Evolutionary conservation across 1,139 yeast genomes (phyloP).

Genomic region (Suhomyces bokatorum): DNA sequence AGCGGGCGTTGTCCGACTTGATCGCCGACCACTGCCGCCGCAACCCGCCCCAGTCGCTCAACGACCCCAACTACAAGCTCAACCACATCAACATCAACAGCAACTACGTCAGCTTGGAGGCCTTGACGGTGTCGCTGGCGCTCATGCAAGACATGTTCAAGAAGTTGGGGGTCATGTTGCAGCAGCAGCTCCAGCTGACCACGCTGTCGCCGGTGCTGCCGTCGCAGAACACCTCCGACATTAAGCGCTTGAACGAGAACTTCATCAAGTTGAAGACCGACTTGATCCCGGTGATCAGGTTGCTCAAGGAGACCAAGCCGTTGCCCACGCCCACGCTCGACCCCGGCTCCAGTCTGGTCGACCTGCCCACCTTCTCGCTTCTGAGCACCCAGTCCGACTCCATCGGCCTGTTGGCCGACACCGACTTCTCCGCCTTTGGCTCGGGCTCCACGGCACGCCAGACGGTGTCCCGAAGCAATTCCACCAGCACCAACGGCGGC

Average conservation of each 20-base stretch:
- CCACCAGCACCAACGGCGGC: constrained; percentile 15
- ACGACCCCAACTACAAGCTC: constrained; percentile 33
- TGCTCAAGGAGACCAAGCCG: constrained; percentile 56
- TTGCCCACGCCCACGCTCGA: constrained; percentile 56
- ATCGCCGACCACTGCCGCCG: constrained; percentile 35
- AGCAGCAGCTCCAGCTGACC: constrained; percentile 16
- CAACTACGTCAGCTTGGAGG: constrained; percentile 39
- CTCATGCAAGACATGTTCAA: constrained; percentile 41
- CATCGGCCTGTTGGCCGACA: constrained; percentile 14
- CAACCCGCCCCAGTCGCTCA: constrained; percentile 32
- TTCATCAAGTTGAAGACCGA: constrained; percentile 53
- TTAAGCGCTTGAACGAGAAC: constrained; percentile 47
- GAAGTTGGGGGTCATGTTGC: constrained; percentile 16
- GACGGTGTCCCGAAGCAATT: constrained; percentile 18
- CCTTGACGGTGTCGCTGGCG: constrained; percentile 33
- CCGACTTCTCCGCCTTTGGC: constrained; percentile 9
- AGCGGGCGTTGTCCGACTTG: constrained; percentile 49
- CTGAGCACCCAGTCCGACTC: constrained; percentile 19
- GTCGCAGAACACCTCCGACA: constrained; percentile 28
- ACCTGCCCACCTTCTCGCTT: constrained; percentile 38
- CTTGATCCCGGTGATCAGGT: constrained; percentile 51
- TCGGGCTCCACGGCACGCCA: constrained; percentile 8
- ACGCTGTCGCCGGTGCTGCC: constrained; percentile 27
- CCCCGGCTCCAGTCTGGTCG: constrained; percentile 34
- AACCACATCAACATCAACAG: constrained; percentile 32